Evolutionary conservation across 495 filamentous ascomycete genomes (phyloP).

Genomic region (Polyplosphaeria fusca): DNA sequence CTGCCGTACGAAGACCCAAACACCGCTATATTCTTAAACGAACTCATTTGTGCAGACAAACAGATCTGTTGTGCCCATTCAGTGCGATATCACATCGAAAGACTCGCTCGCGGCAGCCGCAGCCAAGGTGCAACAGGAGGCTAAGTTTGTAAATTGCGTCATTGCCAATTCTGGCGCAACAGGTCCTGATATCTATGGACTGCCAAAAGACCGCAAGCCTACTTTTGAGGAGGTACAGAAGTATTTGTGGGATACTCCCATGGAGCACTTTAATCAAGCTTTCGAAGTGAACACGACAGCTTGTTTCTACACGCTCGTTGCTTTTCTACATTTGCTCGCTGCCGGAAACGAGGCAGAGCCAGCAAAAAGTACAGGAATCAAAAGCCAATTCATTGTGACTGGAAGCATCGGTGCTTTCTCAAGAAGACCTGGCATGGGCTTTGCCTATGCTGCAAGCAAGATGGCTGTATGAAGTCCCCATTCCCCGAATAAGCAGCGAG

Average conservation of each 20-base stretch:
- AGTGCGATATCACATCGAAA: constrained; percentile 66
- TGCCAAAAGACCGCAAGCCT: constrained; percentile 35
- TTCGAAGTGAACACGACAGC: constrained; percentile 60
- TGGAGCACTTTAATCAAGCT: constrained; percentile 57
- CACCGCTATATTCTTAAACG: too few relatives aligned
- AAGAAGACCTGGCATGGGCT: constrained; percentile 54
- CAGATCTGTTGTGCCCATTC: constrained; percentile 53
- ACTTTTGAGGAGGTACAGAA: constrained; percentile 50
- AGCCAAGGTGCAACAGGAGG: constrained; percentile 51
- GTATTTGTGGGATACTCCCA: constrained; percentile 48
- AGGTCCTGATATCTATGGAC: constrained; percentile 46
- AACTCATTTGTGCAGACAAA: constrained; percentile 3
- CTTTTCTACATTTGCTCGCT: constrained; percentile 61
- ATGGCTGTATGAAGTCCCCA: too few relatives aligned
- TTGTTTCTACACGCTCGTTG: constrained; percentile 61
- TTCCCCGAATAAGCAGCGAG: too few relatives aligned
- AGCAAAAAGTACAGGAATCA: constrained; percentile 45
- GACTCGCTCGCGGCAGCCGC: constrained; percentile 56
- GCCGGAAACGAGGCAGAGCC: constrained; percentile 49
- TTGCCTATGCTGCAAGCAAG: constrained; percentile 63
- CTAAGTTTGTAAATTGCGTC: constrained; percentile 59
- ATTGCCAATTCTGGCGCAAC: constrained; percentile 64
- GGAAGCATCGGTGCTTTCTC: constrained; percentile 59
- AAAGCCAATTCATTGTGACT: constrained; percentile 63
- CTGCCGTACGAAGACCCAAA: constrained; percentile 31